Evolutionary conservation across 306 rosid genomes (phyloP).

Genomic region (Quillaja saponaria): DNA sequence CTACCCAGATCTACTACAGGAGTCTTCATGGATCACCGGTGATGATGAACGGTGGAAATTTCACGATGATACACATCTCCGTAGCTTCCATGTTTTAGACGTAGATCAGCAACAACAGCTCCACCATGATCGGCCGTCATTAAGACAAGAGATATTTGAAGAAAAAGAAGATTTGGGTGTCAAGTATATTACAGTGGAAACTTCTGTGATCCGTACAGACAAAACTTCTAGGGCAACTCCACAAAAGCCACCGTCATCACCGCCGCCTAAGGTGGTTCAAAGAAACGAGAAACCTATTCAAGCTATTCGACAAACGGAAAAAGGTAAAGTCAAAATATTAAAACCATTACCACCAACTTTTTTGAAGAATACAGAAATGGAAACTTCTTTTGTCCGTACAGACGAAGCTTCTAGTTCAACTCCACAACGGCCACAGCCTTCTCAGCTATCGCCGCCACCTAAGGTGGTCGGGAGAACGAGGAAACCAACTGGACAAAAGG

Average conservation of each 20-base stretch:
- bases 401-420: too few species aligned
- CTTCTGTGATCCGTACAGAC: slow-evolving; percentile 34
- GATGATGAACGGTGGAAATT: slow-evolving; percentile 70
- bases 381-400: too few species aligned
- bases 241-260: not conserved
- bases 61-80: slow-evolving; percentile 59
- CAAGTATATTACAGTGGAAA: slow-evolving; percentile 40
- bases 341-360: too few species aligned
- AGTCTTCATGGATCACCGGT: slow-evolving; percentile 40
- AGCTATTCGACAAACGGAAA: slow-evolving; percentile 12
- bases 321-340: too few species aligned
- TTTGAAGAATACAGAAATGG: slow-evolving; percentile 33
- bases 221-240: slow-evolving; percentile 26
- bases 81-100: slow-evolving; percentile 30
- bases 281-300: slow-evolving; percentile 39
- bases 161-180: slow-evolving; percentile 30
- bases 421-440: slow-evolving; percentile 11
- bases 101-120: slow-evolving; percentile 36
- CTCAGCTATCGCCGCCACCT: slow-evolving; percentile 23
- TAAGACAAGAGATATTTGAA: slow-evolving; percentile 33
- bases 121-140: slow-evolving; percentile 30
- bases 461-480: slow-evolving; percentile 21
- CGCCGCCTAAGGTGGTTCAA: slow-evolving; percentile 17
- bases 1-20: slow-evolving; percentile 87
- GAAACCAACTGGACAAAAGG: slow-evolving; percentile 33